Evolutionary conservation across 495 filamentous ascomycete species (phyloP), one percentile per base, ranked within the genome.

Genomic region (Thermochaetoides thermophila): DNA sequence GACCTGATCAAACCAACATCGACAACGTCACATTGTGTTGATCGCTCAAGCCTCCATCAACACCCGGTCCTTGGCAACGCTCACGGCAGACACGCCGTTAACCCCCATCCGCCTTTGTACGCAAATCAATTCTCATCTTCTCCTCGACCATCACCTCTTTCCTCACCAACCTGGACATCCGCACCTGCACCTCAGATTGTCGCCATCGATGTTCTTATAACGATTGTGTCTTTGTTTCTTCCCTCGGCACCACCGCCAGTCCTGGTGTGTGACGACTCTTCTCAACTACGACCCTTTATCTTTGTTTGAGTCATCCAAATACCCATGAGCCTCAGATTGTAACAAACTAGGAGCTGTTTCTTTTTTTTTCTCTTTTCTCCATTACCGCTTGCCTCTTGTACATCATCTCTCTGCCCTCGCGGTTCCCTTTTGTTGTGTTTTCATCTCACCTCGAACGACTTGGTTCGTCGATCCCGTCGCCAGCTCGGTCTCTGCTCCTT

Each of bases 201-300:
- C 48, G 49, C 68, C 60, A 63, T 65, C 66, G 63, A 78, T 78
- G 73, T 72, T 66, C 72, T 78, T 74, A 79, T 70, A 66, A 71
- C 64, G 56, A 61, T 67, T 61, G 58, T 49, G 53, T 59, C 11
- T 38, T 13, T 42, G 61, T 63, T 63, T 34, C 59, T 64, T 63
- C 64, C 61, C 55, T 63, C 49, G 51, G 59, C 58, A 59, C 64
- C 50, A 34, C 42, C n/a, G n/a, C n/a, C 31, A 55, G 66, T 64
- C 63, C 58, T 48, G 38, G 55, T 46, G 45, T 56, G 47, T 43
- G 59, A 61, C 58, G 56, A 59, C 62, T 61, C 55, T 63, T 55
- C 40, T 29, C 27, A 34, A 35, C 32, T 40, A 29, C 27, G 32
- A 34, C 32, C 24, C 36, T 29, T 36, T 43, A 25, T 34, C 68